Evolutionary conservation across 208 protist species (phyloP).

Genomic region (Acanthamoeba royreba): DNA sequence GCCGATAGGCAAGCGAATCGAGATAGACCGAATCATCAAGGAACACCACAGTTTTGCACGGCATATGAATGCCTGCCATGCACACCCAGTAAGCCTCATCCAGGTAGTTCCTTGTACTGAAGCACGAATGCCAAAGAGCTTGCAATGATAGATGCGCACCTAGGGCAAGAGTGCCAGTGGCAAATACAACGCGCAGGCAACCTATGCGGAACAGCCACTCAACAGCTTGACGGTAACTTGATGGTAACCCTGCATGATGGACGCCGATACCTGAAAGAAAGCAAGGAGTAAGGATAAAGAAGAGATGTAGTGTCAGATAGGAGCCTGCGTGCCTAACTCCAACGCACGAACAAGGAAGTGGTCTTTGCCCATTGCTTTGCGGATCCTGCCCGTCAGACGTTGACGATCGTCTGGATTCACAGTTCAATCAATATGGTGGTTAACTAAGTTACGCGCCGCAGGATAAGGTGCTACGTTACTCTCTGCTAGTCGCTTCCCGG

Average conservation of each 20-base stretch:
- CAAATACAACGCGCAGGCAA: constrained; percentile 89
- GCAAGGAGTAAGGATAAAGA: neutral
- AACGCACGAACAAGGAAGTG: neutral
- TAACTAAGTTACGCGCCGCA: too few relatives aligned
- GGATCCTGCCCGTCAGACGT: neutral
- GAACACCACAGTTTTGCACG: constrained; percentile 92
- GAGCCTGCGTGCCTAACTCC: neutral
- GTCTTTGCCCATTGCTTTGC: neutral
- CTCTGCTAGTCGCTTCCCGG: neutral
- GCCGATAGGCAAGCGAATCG: constrained; percentile 90
- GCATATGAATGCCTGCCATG: constrained; percentile 86
- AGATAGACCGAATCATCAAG: constrained; percentile 89
- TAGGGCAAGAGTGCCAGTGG: constrained; percentile 92
- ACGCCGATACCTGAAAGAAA: constrained; percentile 83
- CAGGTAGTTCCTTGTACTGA: too few relatives aligned
- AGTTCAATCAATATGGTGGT: too few relatives aligned
- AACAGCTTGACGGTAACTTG: constrained; percentile 86
- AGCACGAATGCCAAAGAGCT: neutral
- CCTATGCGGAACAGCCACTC: constrained; percentile 90
- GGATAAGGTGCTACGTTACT: too few relatives aligned
- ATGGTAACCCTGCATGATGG: constrained; percentile 89
- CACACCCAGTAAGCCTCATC: neutral
- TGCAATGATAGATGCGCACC: constrained; percentile 59
- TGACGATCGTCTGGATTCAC: neutral
- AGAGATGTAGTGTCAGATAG: too few relatives aligned